Evolutionary conservation across 148 eudicot genomes (phyloP).

Genomic region (Simmondsia chinensis): DNA sequence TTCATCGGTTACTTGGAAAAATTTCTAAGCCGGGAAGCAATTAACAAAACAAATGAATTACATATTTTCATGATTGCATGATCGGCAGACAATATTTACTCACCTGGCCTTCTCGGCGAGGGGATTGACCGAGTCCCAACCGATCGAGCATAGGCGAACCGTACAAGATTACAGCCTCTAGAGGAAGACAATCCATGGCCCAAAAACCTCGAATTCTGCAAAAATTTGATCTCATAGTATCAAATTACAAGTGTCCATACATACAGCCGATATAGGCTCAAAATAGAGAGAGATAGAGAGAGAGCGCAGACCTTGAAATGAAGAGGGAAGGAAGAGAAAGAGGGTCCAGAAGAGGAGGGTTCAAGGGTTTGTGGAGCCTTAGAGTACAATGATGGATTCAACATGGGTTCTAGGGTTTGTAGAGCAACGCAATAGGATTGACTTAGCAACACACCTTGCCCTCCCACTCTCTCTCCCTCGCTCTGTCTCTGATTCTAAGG

Average conservation of each 20-base stretch:
- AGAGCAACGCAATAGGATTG: not conserved
- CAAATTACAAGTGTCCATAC: no score
- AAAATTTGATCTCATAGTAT: not conserved
- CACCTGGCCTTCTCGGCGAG: conserved; percentile 14
- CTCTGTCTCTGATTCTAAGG: no score
- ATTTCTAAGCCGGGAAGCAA: no score
- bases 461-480: not conserved
- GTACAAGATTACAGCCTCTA: conserved; percentile 3
- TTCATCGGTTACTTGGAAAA: no score
- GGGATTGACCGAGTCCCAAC: conserved; percentile 2
- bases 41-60: no score
- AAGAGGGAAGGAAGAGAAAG: conserved; percentile 8
- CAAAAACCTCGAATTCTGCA: conserved; percentile 18
- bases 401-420: conserved; percentile 8
- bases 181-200: conserved; percentile 10
- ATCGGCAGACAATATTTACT: no score
- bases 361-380: conserved; percentile 32
- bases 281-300: not conserved
- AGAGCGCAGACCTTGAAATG: conserved; percentile 17
- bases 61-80: no score
- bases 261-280: not conserved
- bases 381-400: conserved; percentile 8
- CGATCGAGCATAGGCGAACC: not conserved
- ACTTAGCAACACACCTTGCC: not conserved
- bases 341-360: conserved; percentile 28